A percentile compares a stretch with the other conserved stretches of the same genome.
Evolutionary conservation across 106 monocot species (phyloP).

Genomic region (Dendrobium nobile): DNA sequence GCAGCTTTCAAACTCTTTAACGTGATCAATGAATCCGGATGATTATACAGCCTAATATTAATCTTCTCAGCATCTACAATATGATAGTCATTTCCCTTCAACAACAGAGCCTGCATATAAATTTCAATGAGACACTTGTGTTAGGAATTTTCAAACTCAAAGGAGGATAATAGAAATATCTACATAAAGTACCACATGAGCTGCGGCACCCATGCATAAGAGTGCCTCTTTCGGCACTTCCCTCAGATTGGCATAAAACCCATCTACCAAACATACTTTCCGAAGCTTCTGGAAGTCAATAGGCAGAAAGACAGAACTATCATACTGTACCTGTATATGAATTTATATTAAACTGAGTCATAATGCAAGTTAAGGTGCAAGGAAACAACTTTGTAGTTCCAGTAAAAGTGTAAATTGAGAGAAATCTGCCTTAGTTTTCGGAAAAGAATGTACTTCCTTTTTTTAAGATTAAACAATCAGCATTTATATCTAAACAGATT

Average conservation of each 20-base stretch:
- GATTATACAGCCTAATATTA: conserved; percentile 76
- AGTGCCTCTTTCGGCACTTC: conserved; percentile 78
- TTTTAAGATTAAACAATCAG: background rate
- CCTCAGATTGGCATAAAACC: conserved; percentile 44
- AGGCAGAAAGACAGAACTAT: conserved; percentile 56
- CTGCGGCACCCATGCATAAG: conserved; percentile 79
- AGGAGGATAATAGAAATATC: background rate
- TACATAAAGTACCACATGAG: conserved; percentile 42
- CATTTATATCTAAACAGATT: background rate
- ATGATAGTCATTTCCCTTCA: conserved; percentile 25
- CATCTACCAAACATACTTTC: conserved; percentile 43
- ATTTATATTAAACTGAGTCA: background rate
- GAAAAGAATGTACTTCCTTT: background rate
- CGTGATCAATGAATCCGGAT: conserved; percentile 56
- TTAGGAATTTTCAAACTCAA: conserved; percentile 1
- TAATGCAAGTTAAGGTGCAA: background rate
- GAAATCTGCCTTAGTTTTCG: background rate
- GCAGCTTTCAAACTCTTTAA: conserved; percentile 93
- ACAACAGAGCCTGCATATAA: conserved; percentile 40
- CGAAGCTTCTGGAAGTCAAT: conserved; percentile 58
- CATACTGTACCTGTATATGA: conserved; percentile 61
- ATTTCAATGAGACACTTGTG: background rate
- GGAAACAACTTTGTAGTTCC: background rate
- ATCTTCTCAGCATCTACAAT: conserved; percentile 55
- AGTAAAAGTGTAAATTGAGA: background rate